Evolutionary conservation across 495 filamentous ascomycete genomes (phyloP), one percentile per base, ranked within the genome.

Genomic region (Talaromyces borbonicus): DNA sequence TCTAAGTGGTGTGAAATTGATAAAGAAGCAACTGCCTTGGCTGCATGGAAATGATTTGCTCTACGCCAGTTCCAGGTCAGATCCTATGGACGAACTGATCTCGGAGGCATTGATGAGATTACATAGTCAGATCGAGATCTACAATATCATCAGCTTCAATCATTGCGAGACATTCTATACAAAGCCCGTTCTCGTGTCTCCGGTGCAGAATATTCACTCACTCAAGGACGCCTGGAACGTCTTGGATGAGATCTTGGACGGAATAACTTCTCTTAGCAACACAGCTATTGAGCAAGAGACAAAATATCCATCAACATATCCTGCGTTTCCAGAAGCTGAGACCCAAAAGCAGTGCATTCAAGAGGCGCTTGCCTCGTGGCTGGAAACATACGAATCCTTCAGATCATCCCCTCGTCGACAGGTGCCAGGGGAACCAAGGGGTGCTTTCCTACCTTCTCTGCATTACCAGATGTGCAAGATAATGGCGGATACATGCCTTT

Each of bases 401-500:
- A 24, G 14, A 41, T 41, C 38, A 26, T 41, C 38, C n/a, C 38
- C 22, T 1, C 23, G 24, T 41, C 14, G 15, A 3, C 38, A 41
- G 26, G 9, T 23, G 16, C 4, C 5, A 4, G 24, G 38, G 38
- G 38, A 24, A 6, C 33, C 25, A 4, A 35, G 16, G 27, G 19
- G 16, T 29, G 33, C 18, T 5, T 16, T n/a, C 3, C 25, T 73
- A 14, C 54, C 73, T 8, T 52, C 33, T 14, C 18, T 57, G 4
- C 67, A 69, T 41, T 58, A 73, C 48, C 50, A 25, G 37, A 65
- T 74, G 61, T 59, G 64, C 0, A 49, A 26, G 15, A 63, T 74
- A 46, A 70, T 69, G 58, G 33, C 32, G 5, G 51, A 57, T 18
- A 63, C 62, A 0, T 62, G 60, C 36, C 44, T 72, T 6, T 52